Conservation (phyloP, 225 moss, liverwort and hornwort species). For the Pseudisothecium myosuroides region DNA sequence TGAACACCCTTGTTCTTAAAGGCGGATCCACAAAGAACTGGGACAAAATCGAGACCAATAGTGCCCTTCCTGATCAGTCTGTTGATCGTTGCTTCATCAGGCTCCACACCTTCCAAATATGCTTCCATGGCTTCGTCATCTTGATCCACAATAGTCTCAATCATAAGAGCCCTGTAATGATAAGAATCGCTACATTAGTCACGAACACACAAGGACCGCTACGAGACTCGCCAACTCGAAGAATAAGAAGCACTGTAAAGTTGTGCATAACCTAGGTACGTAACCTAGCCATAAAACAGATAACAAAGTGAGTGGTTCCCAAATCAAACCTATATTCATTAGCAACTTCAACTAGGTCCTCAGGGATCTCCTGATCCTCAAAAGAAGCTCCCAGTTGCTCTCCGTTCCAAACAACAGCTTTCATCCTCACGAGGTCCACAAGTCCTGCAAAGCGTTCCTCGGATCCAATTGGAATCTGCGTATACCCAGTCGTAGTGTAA, state of each 20-base stretch:
- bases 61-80: constrained; percentile 72
- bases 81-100: constrained; percentile 64
- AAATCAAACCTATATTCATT: constrained; percentile 43
- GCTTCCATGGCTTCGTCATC: constrained; percentile 86
- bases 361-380: constrained; percentile 69
- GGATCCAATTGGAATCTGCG: constrained; percentile 75
- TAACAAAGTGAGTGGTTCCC: background rate
- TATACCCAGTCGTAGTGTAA: background rate
- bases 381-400: constrained; percentile 86
- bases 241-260: background rate
- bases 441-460: constrained; percentile 65
- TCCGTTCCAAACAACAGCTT: constrained; percentile 81
- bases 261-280: background rate
- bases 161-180: constrained; percentile 21
- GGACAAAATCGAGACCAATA: constrained; percentile 64
- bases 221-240: background rate
- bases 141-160: constrained; percentile 66
- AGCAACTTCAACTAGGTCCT: constrained; percentile 37
- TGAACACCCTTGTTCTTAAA: constrained; percentile 99
- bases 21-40: constrained; percentile 89
- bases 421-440: constrained; percentile 83
- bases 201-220: background rate
- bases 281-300: background rate
- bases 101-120: constrained; percentile 77
- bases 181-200: background rate